These are phyloP conservation scores for Tuber umbilicatum DNA, from an alignment of 495 filamentous ascomycete genomes.

Conservation along the genomic window DNA sequence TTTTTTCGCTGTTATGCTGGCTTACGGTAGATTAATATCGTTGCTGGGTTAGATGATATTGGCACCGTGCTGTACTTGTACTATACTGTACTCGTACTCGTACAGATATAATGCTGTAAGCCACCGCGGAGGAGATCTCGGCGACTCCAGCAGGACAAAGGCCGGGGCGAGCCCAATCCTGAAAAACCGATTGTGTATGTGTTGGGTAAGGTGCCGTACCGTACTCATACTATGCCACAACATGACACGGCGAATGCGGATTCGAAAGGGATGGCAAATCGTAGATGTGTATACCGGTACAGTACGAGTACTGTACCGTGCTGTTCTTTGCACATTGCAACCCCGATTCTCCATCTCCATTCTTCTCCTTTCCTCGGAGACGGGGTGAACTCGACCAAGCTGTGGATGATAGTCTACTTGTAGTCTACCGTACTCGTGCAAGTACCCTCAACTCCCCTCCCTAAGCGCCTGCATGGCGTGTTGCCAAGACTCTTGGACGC, in stretches of 20 bases:
- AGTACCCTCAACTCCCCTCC: not conserved
- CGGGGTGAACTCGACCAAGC: not conserved
- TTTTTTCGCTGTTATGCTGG: not conserved
- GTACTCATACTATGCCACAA: not conserved
- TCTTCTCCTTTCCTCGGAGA: not conserved
- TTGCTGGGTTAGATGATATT: not conserved
- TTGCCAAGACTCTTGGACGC: not conserved
- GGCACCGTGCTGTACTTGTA: not conserved
- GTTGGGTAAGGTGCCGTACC: no score
- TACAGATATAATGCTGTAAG: no score
- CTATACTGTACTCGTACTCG: no score
- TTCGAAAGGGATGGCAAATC: not conserved
- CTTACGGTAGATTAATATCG: not conserved
- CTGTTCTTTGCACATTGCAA: not conserved
- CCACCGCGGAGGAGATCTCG: not conserved
- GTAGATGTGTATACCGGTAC: not conserved
- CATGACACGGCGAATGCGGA: not conserved
- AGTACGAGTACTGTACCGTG: not conserved
- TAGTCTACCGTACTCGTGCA: not conserved
- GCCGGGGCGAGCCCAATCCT: not conserved
- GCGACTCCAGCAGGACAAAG: not conserved
- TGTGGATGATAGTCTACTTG: not conserved
- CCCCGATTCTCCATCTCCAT: no score
- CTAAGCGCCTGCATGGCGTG: constrained; percentile 1
- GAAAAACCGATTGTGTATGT: not conserved